Percentiles rank a stretch among this genome's conserved stretches.
These are phyloP conservation scores for Kazachstania sp. DNA, from an alignment of 1,139 yeast genomes.

Conservation along the genomic window DNA sequence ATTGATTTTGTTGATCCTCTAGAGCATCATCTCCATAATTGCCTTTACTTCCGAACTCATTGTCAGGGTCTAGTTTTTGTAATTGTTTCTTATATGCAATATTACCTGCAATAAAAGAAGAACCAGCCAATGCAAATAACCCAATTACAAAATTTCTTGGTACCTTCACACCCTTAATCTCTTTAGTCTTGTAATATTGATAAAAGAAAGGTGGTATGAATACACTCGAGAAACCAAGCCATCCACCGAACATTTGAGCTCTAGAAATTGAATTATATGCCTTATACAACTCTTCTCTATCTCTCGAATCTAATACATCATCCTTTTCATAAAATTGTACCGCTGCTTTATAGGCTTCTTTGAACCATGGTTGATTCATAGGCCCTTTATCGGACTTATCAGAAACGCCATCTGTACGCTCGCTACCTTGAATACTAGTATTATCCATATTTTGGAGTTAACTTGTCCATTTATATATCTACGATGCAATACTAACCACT, in stretches of 20 bases:
- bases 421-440: background rate
- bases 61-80: slow-evolving; percentile 21
- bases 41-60: slow-evolving; percentile 6
- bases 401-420: background rate
- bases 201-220: slow-evolving; percentile 30
- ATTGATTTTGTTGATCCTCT: background rate
- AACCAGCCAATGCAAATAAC: slow-evolving; percentile 27
- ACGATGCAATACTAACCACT: too few relatives aligned
- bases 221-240: slow-evolving; percentile 30
- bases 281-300: slow-evolving; percentile 23
- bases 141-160: slow-evolving; percentile 32
- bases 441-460: too few relatives aligned
- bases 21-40: slow-evolving; percentile 11
- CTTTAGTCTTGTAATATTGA: slow-evolving; percentile 26
- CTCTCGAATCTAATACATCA: slow-evolving; percentile 21
- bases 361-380: slow-evolving; percentile 24
- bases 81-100: slow-evolving; percentile 25
- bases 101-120: slow-evolving; percentile 28
- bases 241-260: slow-evolving; percentile 28
- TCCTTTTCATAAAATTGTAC: slow-evolving; percentile 27
- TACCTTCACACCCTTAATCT: slow-evolving; percentile 31
- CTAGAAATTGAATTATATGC: slow-evolving; percentile 21
- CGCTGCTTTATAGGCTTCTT: slow-evolving; percentile 28
- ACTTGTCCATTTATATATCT: too few relatives aligned
- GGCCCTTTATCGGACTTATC: background rate